Conservation (phyloP, 495 filamentous ascomycete genomes). For the Astrothelium subdiscretum region DNA sequence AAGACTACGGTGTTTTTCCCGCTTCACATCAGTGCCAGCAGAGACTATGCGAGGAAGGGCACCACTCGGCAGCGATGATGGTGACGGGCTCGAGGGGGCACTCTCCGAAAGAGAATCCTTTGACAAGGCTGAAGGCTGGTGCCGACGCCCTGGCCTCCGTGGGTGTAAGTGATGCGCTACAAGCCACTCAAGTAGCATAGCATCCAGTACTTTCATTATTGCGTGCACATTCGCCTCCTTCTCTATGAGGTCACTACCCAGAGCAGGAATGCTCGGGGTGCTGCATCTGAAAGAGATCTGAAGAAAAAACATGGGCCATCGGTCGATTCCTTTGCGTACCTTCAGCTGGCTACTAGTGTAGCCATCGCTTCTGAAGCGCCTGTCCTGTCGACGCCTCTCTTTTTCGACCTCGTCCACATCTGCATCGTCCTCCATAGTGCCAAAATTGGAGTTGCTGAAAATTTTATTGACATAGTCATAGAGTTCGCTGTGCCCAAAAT, state of each 20-base stretch:
- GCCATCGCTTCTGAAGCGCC: conserved; percentile 35
- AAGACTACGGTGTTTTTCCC: background rate
- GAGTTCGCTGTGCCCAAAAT: conserved; percentile 49
- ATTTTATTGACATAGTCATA: conserved; percentile 70
- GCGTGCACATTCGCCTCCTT: conserved; percentile 25
- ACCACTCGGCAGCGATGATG: background rate
- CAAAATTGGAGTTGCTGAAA: conserved; percentile 71
- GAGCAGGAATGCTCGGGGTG: background rate
- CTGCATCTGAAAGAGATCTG: conserved; percentile 42
- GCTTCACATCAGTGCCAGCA: background rate
- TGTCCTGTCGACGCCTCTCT: conserved; percentile 28
- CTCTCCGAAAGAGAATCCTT: background rate
- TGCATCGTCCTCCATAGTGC: conserved; percentile 40
- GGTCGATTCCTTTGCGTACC: conserved; percentile 55
- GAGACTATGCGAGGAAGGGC: no score
- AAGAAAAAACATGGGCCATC: conserved; percentile 87
- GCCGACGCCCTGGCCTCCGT: conserved; percentile 7
- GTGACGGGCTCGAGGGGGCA: background rate
- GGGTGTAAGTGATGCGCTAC: conserved; percentile 26
- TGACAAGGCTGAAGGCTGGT: background rate
- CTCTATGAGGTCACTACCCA: background rate
- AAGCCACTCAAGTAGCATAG: conserved; percentile 29
- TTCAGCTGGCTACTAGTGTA: conserved; percentile 47
- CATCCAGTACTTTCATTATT: conserved; percentile 17
- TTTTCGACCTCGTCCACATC: conserved; percentile 28